Percentiles rank a stretch among this genome's conserved stretches.
phyloP scores from a whole-genome alignment of 352 stramenopile genomes.

The Pythium pyrilobum region DNA sequence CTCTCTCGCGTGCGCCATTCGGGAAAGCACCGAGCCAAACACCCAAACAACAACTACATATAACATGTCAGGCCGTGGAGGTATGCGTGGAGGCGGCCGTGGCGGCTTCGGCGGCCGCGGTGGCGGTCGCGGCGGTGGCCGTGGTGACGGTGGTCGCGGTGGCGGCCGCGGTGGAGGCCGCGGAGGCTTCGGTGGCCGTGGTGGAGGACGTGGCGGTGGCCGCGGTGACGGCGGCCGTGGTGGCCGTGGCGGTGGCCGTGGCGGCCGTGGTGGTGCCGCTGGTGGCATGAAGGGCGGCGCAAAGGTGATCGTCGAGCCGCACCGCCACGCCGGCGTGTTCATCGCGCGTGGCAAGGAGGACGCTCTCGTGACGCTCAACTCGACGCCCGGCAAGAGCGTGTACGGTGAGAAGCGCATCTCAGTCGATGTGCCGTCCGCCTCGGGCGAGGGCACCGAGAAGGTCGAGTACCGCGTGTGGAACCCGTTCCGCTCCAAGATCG shows the following conservation, averaged over 20 bases:
- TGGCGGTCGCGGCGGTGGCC: neutral
- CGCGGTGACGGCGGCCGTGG: slow-evolving; percentile 32
- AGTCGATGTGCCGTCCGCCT: slow-evolving; percentile 92
- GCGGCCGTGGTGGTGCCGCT: slow-evolving; percentile 50
- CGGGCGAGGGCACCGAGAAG: slow-evolving; percentile 92
- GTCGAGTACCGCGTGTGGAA: slow-evolving; percentile 99
- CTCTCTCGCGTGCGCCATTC: too few relatives aligned
- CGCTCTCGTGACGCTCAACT: slow-evolving; percentile 98
- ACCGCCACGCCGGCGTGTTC: slow-evolving; percentile 98
- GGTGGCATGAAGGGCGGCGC: slow-evolving; percentile 94
- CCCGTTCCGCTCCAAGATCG: slow-evolving; percentile 99
- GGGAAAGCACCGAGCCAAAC: too few relatives aligned
- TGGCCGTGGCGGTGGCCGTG: slow-evolving; percentile 48
- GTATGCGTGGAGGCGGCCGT: slow-evolving; percentile 16
- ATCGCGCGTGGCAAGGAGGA: slow-evolving; percentile 99
- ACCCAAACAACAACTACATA: neutral
- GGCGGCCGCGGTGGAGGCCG: slow-evolving; percentile 34
- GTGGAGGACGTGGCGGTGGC: slow-evolving; percentile 37
- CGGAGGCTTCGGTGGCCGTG: slow-evolving; percentile 34
- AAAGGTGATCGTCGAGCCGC: slow-evolving; percentile 97
- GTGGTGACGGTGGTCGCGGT: slow-evolving; percentile 33
- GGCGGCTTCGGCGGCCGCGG: slow-evolving; percentile 5
- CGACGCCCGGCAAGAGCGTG: slow-evolving; percentile 97
- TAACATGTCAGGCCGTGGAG: slow-evolving; percentile 23
- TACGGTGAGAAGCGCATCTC: slow-evolving; percentile 99